Evolutionary conservation across 306 rosid species (phyloP).

Genomic region (peach (Prunus persica)): DNA sequence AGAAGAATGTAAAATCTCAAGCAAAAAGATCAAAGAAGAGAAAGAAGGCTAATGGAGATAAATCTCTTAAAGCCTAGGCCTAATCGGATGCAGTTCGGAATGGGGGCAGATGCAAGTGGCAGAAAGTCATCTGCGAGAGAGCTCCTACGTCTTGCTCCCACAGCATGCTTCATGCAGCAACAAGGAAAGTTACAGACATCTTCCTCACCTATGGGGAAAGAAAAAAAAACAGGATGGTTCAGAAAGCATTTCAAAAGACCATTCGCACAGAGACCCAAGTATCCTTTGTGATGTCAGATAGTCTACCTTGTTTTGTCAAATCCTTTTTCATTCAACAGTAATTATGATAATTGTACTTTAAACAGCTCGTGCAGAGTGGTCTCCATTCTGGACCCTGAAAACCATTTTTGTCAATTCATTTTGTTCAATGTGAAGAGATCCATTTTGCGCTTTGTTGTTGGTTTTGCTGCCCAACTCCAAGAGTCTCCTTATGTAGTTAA

Average conservation of each 20-base stretch:
- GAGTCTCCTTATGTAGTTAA: no score
- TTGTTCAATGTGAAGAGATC: neutral
- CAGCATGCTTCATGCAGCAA: no score
- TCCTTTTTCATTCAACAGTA: neutral
- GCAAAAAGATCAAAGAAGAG: conserved; percentile 38
- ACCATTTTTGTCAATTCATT: neutral
- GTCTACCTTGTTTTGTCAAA: conserved; percentile 18
- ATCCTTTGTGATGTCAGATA: neutral
- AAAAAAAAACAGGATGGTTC: no score
- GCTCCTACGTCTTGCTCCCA: no score
- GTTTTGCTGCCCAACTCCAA: no score
- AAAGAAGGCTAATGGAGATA: conserved; percentile 22
- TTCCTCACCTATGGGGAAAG: no score
- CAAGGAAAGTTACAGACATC: no score
- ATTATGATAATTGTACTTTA: neutral
- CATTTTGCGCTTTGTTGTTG: neutral
- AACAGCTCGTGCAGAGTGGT: neutral
- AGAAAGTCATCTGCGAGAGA: no score
- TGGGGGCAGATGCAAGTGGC: no score
- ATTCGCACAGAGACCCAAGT: neutral
- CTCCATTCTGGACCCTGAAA: neutral
- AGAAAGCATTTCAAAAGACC: no score
- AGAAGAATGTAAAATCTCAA: conserved; percentile 36
- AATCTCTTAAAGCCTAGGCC: neutral
- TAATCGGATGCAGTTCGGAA: no score